Evolutionary conservation across 163 green algal genomes (phyloP).

Genomic region (Chlorella variabilis): DNA sequence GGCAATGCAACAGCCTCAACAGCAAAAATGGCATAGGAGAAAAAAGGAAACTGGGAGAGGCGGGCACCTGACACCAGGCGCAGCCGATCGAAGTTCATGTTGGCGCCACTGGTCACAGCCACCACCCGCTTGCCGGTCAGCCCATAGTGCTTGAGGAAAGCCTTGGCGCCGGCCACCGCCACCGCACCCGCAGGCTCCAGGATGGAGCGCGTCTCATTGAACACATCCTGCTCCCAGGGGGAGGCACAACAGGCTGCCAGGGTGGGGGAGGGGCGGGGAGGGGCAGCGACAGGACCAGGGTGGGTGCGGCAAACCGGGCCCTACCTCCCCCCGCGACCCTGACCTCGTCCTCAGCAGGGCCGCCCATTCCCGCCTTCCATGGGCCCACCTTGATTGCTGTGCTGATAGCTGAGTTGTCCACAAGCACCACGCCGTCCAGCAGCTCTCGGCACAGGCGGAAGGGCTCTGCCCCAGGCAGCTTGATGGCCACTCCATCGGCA

Average conservation of each 20-base stretch:
- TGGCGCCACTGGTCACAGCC: slow-evolving; percentile 89
- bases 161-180: slow-evolving; percentile 91
- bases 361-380: too few species aligned
- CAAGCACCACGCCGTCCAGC: slow-evolving; percentile 91
- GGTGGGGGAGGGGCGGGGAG: background rate
- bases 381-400: slow-evolving; percentile 81
- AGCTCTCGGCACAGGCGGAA: slow-evolving; percentile 91
- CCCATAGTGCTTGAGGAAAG: slow-evolving; percentile 65
- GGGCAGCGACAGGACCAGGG: background rate
- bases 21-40: too few species aligned
- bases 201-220: slow-evolving; percentile 92
- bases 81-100: slow-evolving; percentile 99
- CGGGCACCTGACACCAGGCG: slow-evolving; percentile 72
- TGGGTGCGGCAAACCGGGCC: background rate
- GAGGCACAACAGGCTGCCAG: background rate
- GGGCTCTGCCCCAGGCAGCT: slow-evolving; percentile 74
- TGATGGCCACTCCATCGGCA: slow-evolving; percentile 69
- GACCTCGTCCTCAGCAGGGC: too few species aligned
- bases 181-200: slow-evolving; percentile 95
- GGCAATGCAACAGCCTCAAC: too few species aligned
- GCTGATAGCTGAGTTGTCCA: slow-evolving; percentile 87
- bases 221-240: slow-evolving; percentile 61
- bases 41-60: background rate
- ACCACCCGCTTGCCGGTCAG: slow-evolving; percentile 65
- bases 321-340: too few species aligned